Conservation (phyloP, 345 rosid genomes). For the Salix arbutifolia region DNA sequence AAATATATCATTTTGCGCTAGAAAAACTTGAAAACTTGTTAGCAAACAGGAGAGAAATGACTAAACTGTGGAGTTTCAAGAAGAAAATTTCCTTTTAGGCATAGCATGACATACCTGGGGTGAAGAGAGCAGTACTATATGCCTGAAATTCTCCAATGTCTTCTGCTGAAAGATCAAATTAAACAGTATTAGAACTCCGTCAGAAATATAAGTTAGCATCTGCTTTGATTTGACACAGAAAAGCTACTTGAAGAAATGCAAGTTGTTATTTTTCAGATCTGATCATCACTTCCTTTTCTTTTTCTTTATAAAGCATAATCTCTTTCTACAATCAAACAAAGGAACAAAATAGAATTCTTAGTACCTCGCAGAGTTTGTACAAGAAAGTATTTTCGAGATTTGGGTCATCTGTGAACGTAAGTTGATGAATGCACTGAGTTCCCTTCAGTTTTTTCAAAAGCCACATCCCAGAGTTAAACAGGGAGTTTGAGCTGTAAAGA, state of each 20-base stretch:
- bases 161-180: constrained; percentile 58
- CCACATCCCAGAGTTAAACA: constrained; percentile 95
- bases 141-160: constrained; percentile 73
- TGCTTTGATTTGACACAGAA: neutral
- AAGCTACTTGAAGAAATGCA: neutral
- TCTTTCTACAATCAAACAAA: neutral
- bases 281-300: neutral
- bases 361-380: constrained; percentile 77
- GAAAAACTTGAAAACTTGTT: neutral
- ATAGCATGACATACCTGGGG: constrained; percentile 63
- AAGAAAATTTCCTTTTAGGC: neutral
- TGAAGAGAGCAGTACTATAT: constrained; percentile 72
- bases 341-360: neutral
- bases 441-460: constrained; percentile 83
- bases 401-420: constrained; percentile 87
- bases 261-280: neutral
- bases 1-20: neutral
- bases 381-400: constrained; percentile 75
- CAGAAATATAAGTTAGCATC: neutral
- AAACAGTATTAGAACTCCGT: constrained; percentile 17
- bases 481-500: constrained; percentile 84
- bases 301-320: no score
- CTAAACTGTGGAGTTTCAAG: neutral
- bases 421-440: constrained; percentile 92
- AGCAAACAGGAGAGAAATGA: neutral